Evolutionary conservation across 2,329 filamentous ascomycete genomes (phyloP), one percentile per base, ranked within the genome.

Genomic region (Thielaviopsis cerberus): DNA sequence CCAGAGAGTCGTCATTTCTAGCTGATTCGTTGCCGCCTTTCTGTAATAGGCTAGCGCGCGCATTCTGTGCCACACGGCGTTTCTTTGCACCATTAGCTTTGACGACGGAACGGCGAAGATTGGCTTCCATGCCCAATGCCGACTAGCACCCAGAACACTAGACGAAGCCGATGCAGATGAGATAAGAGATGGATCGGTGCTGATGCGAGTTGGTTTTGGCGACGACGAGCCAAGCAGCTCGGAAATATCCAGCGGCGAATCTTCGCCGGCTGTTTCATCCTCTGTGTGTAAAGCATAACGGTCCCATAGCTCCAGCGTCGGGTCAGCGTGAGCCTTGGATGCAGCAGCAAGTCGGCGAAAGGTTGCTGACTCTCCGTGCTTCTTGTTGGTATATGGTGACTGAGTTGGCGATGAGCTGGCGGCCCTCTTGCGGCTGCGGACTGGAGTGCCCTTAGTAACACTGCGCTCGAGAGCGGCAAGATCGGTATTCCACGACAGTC

Each of bases 291-390:
- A 69, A 41, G 84, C 78, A 66, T 87, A 88, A 56, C 84, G 81
- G 64, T 85, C 86, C 86, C 86, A 91, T 1, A 90, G 70, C 62
- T 90, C 85, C 30, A 83, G 70, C 1, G 84, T 85, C 41, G 86
- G 83, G 64, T 90, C 85, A 30, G 81, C 77, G 62, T 84, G 79
- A 13, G 83, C 82, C 25, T 61, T 61, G 6, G 59, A 61, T 13
- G 59, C 59, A 17, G 59, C 59, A 22, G 59, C 59, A 24, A 61
- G 53, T 7, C 57, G 57, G 20, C 59, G 59, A 45, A 61, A 61
- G 6, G 59, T 61, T 10, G 59, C 37, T 5, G 59, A 61, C 30
- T 61, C 59, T 7, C 56, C 59, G 23, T 55, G 53, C 24, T 51
- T 23, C 37, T 37, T 61, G 24, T 50, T 61, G 7, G 51, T 41